Evolutionary conservation across 768 basidiomycete genomes (phyloP), one percentile per base, ranked within the genome.

Genomic region (Flagelloscypha sp.): DNA sequence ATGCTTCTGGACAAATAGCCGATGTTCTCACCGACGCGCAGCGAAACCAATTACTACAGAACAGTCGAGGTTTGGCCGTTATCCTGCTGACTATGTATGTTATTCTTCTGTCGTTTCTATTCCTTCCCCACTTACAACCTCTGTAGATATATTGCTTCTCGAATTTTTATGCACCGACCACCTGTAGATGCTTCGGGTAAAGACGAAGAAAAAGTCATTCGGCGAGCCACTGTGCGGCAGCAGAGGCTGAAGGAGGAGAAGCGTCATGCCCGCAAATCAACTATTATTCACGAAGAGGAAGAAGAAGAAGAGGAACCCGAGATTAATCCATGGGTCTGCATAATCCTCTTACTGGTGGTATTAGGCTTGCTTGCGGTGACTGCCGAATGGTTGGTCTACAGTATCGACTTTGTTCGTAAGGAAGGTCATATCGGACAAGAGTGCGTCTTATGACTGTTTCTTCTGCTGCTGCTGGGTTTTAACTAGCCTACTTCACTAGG

Each of bases 381-480:
- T 4, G 79, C 77, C 13, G 79, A 82, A 66, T 83, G 72, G 65
- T 77, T 83, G 7, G 79, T 83, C 0, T 72, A 78, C 44, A 75
- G 71, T 43, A 72, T 84, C 23, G 72, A 79, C 30, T 58, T 58
- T 13, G 70, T 82, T 15, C 62, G 68, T 18, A 54, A 65, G 38
- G 30, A 47, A 16, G 51, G 59, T 4, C 41, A 52, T 3, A 73
- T 84, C 19, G 43, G 59, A 31, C 52, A 67, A 46, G 81, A 83
- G 75, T 81, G 47, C 36, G 68, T 35, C 13, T 47, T 38, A 12
- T 33, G 33, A 0, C 0, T 40, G 10, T 18, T 33, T 7, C 21
- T 24, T 4, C 11, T 37, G 20, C 6, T 21, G 10, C 16, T 16
- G 20, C 7, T 12, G 21, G 18, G 41, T 30, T 33, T 23, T 44